These are phyloP conservation scores for Pythium volutum DNA, from an alignment of 352 stramenopile genomes.

Conservation along the genomic window DNA sequence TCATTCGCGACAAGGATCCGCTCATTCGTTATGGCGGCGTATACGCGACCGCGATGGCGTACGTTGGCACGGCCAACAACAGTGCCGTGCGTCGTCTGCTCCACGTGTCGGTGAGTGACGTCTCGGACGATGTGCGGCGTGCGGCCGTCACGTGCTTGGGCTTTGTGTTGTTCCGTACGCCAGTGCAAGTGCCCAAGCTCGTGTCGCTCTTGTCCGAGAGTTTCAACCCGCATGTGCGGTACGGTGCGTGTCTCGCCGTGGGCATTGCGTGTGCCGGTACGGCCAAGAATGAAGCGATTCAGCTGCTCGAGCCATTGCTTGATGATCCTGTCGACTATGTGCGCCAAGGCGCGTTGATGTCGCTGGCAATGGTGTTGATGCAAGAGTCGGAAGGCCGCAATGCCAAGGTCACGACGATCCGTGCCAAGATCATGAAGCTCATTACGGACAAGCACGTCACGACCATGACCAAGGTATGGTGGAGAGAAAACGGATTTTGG, in stretches of 20 bases:
- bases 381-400: conserved; percentile 92
- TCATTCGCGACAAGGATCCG: conserved; percentile 96
- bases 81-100: conserved; percentile 95
- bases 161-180: conserved; percentile 98
- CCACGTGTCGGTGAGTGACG: conserved; percentile 98
- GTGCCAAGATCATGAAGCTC: conserved; percentile 84
- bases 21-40: conserved; percentile 98
- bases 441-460: conserved; percentile 98
- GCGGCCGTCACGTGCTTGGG: conserved; percentile 96
- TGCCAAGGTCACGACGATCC: conserved; percentile 83
- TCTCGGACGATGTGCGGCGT: conserved; percentile 98
- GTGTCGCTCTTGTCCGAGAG: conserved; percentile 96
- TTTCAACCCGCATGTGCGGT: conserved; percentile 99
- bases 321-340: conserved; percentile 99
- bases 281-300: conserved; percentile 95
- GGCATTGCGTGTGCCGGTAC: conserved; percentile 97
- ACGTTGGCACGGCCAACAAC: conserved; percentile 97
- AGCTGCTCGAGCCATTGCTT: conserved; percentile 96
- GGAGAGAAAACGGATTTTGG: neutral
- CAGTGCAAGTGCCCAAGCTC: conserved; percentile 91
- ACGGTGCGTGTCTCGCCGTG: conserved; percentile 98
- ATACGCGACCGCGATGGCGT: conserved; percentile 97
- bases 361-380: conserved; percentile 98
- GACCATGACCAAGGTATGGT: conserved; percentile 93
- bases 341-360: conserved; percentile 95